These are phyloP conservation scores for Corymbia calophylla DNA, from an alignment of 441 rosid genomes.

Conservation along the genomic window DNA sequence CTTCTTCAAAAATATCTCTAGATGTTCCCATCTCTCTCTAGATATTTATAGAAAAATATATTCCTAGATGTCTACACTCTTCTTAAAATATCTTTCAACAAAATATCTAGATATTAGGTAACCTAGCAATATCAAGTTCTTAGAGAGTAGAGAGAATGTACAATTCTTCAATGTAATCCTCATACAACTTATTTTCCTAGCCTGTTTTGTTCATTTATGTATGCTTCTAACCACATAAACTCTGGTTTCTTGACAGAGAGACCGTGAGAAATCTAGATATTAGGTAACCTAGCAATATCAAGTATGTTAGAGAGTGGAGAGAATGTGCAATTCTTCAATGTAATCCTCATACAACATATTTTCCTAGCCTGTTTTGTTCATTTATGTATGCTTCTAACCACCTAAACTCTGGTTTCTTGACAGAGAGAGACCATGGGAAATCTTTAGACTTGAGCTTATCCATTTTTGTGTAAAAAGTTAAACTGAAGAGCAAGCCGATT, in stretches of 20 bases:
- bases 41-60: not conserved
- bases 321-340: not conserved
- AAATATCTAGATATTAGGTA: not conserved
- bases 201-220: not conserved
- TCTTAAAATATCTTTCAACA: not conserved
- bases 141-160: not conserved
- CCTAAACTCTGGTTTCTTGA: not conserved
- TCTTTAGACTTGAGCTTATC: not conserved
- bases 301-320: not conserved
- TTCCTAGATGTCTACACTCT: not conserved
- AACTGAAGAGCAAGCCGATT: not conserved
- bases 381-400: not conserved
- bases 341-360: not conserved
- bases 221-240: not conserved
- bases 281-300: not conserved
- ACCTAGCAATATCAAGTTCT: not conserved
- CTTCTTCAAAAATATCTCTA: not conserved
- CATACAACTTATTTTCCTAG: not conserved
- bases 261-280: not conserved
- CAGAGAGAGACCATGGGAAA: not conserved
- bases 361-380: not conserved
- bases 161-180: not conserved
- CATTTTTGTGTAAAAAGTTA: not conserved
- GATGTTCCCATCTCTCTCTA: not conserved
- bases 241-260: not conserved